Evolutionary conservation across 495 filamentous ascomycete species (phyloP).

Genomic region (Aspergillus cavernicola): DNA sequence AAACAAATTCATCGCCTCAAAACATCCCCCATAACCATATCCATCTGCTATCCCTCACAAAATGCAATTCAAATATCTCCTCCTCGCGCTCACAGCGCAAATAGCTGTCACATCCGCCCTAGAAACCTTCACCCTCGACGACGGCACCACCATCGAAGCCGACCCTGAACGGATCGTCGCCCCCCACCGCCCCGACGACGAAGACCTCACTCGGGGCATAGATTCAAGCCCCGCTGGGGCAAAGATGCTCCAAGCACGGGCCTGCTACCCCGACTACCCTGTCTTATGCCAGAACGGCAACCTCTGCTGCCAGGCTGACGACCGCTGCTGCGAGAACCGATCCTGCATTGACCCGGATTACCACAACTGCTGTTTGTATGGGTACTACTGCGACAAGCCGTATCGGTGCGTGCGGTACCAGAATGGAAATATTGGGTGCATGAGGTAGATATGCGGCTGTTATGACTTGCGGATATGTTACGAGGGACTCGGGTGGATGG

Average conservation of each 20-base stretch:
- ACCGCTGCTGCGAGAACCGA: conserved; percentile 1
- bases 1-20: too few relatives aligned
- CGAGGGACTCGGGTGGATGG: too few relatives aligned
- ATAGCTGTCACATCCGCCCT: not conserved
- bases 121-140: not conserved
- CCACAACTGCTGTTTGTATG: conserved; percentile 9
- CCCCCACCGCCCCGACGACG: not conserved
- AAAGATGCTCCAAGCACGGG: conserved; percentile 2
- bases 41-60: not conserved
- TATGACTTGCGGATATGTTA: too few relatives aligned
- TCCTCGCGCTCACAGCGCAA: conserved; percentile 1
- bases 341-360: not conserved
- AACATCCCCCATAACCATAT: too few relatives aligned
- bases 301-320: not conserved
- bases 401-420: not conserved
- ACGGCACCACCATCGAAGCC: conserved; percentile 1
- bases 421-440: conserved; percentile 5
- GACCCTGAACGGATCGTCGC: not conserved
- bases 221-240: not conserved
- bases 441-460: not conserved
- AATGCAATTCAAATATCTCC: conserved; percentile 3
- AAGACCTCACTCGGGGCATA: not conserved
- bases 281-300: conserved; percentile 1
- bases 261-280: not conserved
- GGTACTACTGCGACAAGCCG: conserved; percentile 8